Evolutionary conservation across 2,329 filamentous ascomycete species (phyloP).

Genomic region (Pyricularia grisea): DNA sequence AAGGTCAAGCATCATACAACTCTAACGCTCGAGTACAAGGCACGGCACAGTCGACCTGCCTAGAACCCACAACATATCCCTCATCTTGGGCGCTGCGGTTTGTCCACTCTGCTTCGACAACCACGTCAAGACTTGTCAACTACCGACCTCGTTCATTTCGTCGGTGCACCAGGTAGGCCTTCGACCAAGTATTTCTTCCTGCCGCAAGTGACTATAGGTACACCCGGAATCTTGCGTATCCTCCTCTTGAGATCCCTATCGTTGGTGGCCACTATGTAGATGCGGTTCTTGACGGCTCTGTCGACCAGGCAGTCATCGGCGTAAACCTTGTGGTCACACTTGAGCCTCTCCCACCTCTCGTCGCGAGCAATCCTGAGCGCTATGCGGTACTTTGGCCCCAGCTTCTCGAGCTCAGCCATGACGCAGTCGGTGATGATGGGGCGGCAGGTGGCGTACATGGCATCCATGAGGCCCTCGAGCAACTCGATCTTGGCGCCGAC

Average conservation of each 20-base stretch:
- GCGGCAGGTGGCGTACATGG: conserved; percentile 82
- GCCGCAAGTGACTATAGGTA: conserved; percentile 69
- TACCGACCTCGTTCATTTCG: conserved; percentile 32
- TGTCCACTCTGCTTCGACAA: background rate
- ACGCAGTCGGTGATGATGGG: conserved; percentile 73
- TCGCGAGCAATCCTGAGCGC: conserved; percentile 81
- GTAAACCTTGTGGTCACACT: conserved; percentile 87
- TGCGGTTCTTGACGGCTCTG: conserved; percentile 61
- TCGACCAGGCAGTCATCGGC: conserved; percentile 79
- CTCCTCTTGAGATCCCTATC: conserved; percentile 62
- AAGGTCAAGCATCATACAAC: background rate
- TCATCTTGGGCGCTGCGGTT: background rate
- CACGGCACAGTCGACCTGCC: background rate
- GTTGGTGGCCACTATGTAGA: conserved; percentile 66
- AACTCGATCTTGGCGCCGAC: conserved; percentile 70
- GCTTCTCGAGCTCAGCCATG: conserved; percentile 79
- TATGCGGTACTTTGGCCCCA: conserved; percentile 81
- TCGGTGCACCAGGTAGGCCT: conserved; percentile 74
- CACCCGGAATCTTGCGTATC: conserved; percentile 65
- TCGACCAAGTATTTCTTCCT: conserved; percentile 93
- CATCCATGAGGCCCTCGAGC: conserved; percentile 82
- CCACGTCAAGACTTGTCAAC: background rate
- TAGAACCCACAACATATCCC: background rate
- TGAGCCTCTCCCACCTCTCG: conserved; percentile 74
- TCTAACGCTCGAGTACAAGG: background rate